These are phyloP conservation scores for Paratinospora sagittata DNA, from an alignment of 164 flowering plant genomes.

Conservation along the genomic window DNA sequence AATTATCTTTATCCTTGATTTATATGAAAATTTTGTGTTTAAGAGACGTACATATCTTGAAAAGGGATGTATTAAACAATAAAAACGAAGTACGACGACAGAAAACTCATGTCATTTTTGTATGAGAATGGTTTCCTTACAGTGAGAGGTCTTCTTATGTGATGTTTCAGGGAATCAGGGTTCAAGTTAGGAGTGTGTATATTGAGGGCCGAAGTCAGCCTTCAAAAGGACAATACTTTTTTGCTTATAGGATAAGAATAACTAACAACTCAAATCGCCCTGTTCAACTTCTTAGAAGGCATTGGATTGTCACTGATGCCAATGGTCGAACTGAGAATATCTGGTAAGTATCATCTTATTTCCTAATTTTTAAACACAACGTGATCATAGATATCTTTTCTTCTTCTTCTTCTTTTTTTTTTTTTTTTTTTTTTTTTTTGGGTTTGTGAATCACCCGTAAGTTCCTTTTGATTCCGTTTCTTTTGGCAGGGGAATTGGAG, in stretches of 20 bases:
- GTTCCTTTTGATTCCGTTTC: no score
- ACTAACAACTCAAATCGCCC: constrained; percentile 86
- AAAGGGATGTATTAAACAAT: background rate
- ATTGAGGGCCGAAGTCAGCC: constrained; percentile 86
- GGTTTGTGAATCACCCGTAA: background rate
- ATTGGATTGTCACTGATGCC: constrained; percentile 92
- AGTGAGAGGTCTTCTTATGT: background rate
- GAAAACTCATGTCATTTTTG: background rate
- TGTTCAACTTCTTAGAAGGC: constrained; percentile 90
- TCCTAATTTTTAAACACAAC: background rate
- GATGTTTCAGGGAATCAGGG: constrained; percentile 65
- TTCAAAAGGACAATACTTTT: constrained; percentile 71
- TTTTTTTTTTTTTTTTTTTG: no score
- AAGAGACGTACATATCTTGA: background rate
- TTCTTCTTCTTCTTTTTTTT: background rate
- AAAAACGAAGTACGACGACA: background rate
- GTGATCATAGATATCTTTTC: background rate
- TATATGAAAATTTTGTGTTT: background rate
- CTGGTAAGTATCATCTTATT: constrained; percentile 38
- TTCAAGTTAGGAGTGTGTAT: constrained; percentile 91
- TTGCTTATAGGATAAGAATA: constrained; percentile 86
- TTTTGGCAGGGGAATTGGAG: constrained; percentile 73
- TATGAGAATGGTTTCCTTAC: background rate
- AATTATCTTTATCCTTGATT: no score
- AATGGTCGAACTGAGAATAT: constrained; percentile 75